Percentiles rank a stretch among this genome's conserved stretches.
phyloP scores from a whole-genome alignment of 106 monocot species.

The Phalaenopsis aphrodite region DNA sequence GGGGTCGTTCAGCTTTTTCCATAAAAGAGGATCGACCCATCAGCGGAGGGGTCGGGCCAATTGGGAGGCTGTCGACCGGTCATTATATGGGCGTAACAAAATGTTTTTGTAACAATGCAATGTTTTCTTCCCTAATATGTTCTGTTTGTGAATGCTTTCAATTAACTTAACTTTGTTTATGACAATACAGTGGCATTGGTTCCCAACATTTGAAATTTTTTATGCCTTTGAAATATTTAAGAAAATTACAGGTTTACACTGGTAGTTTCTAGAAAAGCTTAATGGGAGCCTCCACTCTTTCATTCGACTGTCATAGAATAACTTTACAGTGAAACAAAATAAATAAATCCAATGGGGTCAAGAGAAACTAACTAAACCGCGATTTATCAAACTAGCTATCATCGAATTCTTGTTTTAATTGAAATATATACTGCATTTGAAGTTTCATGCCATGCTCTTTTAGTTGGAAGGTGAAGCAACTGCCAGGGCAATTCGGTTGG shows the following conservation, averaged over 20 bases:
- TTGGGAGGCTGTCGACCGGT: too few relatives aligned
- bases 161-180: neutral
- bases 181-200: too few relatives aligned
- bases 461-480: constrained; percentile 99
- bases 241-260: neutral
- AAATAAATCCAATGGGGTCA: neutral
- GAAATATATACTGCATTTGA: neutral
- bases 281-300: neutral
- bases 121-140: neutral
- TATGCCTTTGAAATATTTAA: neutral
- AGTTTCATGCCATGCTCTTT: constrained; percentile 19
- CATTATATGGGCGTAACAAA: too few relatives aligned
- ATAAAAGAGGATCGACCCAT: too few relatives aligned
- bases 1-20: too few relatives aligned
- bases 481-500: constrained; percentile 80
- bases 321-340: neutral
- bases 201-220: neutral
- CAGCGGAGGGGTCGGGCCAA: too few relatives aligned
- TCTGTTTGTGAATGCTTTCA: neutral
- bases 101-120: neutral
- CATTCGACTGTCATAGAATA: neutral
- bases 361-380: neutral
- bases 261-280: neutral
- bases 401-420: neutral
- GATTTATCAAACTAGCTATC: neutral